These are phyloP conservation scores for Nitzschia sp. DNA, from an alignment of 108 stramenopile species.

Conservation along the genomic window DNA sequence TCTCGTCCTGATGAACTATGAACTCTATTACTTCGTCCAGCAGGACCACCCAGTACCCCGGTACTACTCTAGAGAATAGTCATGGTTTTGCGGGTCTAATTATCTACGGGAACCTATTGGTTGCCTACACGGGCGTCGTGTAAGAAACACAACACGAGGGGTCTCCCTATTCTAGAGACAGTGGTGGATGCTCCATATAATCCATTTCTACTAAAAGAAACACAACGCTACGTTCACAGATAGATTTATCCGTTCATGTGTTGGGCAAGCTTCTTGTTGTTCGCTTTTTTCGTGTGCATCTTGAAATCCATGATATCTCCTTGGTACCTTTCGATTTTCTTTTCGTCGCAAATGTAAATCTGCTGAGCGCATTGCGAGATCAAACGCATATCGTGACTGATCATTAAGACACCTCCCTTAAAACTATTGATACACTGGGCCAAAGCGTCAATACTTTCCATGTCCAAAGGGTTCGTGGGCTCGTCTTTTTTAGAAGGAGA, in stretches of 20 bases:
- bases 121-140: no score
- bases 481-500: slow-evolving; percentile 63
- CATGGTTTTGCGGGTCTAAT: no score
- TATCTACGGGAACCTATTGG: no score
- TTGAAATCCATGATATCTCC: slow-evolving; percentile 97
- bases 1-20: no score
- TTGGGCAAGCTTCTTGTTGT: slow-evolving; percentile 84
- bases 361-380: slow-evolving; percentile 97
- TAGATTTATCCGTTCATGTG: slow-evolving; percentile 90
- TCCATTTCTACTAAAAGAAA: no score
- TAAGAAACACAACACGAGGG: no score
- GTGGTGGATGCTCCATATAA: no score
- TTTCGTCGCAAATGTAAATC: slow-evolving; percentile 96
- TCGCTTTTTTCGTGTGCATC: slow-evolving; percentile 81
- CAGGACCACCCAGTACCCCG: no score
- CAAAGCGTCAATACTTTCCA: slow-evolving; percentile 98
- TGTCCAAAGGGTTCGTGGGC: slow-evolving; percentile 95
- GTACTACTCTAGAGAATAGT: no score
- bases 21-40: no score
- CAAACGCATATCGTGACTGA: slow-evolving; percentile 98
- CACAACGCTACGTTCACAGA: no score
- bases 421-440: slow-evolving; percentile 95
- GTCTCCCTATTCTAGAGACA: no score
- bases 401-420: slow-evolving; percentile 97
- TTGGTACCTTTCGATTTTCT: slow-evolving; percentile 80